These are phyloP conservation scores for Debaryomyces sp. DNA, from an alignment of 1,139 yeast species.

Conservation along the genomic window DNA sequence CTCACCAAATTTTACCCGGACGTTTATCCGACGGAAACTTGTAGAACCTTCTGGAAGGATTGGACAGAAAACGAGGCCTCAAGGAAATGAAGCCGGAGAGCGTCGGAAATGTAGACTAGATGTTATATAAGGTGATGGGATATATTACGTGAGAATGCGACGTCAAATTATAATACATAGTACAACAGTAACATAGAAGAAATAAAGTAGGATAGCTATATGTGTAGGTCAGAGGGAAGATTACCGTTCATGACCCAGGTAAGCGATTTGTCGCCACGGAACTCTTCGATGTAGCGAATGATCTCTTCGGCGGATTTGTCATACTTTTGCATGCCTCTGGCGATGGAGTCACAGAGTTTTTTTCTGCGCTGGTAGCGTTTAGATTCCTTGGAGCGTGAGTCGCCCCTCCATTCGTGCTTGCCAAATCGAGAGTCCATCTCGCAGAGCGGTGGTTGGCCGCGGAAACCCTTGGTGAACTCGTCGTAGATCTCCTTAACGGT, in stretches of 20 bases:
- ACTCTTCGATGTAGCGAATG: slow-evolving; percentile 44
- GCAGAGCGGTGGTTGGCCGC: slow-evolving; percentile 48
- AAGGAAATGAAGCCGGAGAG: background rate
- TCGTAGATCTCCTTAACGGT: slow-evolving; percentile 50
- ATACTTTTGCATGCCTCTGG: slow-evolving; percentile 44
- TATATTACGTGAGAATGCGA: background rate
- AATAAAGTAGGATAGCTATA: background rate
- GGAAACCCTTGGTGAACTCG: slow-evolving; percentile 49
- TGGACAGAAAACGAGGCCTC: background rate
- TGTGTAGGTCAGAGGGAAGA: slow-evolving; percentile 39
- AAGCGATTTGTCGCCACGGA: slow-evolving; percentile 46
- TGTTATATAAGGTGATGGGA: too few relatives aligned
- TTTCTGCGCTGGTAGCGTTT: slow-evolving; percentile 50
- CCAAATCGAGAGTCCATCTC: slow-evolving; percentile 50
- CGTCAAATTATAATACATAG: background rate
- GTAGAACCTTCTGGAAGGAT: slow-evolving; percentile 9
- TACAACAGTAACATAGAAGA: background rate
- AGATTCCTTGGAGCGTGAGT: slow-evolving; percentile 49
- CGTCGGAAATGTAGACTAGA: background rate
- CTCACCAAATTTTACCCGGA: slow-evolving; percentile 27
- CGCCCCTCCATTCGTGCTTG: slow-evolving; percentile 52
- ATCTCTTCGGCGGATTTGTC: slow-evolving; percentile 48
- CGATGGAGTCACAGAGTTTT: slow-evolving; percentile 49
- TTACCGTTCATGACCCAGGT: slow-evolving; percentile 57
- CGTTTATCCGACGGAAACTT: background rate